These are phyloP conservation scores for Solanum virginianum DNA, from an alignment of 257 asterid species.

Conservation along the genomic window DNA sequence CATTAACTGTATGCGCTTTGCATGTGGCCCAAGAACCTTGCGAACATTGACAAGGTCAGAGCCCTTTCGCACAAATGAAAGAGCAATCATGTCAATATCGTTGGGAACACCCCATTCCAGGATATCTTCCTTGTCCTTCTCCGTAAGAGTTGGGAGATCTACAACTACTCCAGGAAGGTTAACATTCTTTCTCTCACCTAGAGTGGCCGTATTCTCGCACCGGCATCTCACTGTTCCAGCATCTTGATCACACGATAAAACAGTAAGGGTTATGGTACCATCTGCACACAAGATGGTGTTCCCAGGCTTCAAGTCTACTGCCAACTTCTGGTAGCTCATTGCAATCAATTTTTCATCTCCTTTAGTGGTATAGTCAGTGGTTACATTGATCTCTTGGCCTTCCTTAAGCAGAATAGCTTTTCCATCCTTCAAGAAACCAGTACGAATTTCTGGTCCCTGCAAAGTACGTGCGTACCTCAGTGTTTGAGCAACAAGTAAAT, in stretches of 20 bases:
- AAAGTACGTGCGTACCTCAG: background rate
- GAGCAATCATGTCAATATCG: conserved; percentile 79
- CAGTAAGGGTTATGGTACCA: conserved; percentile 63
- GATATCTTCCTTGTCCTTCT: conserved; percentile 78
- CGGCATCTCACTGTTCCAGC: conserved; percentile 66
- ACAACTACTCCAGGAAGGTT: conserved; percentile 84
- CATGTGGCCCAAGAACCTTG: conserved; percentile 65
- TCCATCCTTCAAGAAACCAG: conserved; percentile 66
- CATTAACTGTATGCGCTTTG: conserved; percentile 63
- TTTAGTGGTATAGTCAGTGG: conserved; percentile 69
- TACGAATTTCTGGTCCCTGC: conserved; percentile 86
- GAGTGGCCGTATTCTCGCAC: conserved; percentile 63
- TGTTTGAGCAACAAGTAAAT: background rate
- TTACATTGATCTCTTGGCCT: conserved; percentile 50
- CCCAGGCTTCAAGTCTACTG: conserved; percentile 64
- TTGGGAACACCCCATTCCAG: conserved; percentile 84
- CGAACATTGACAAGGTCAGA: conserved; percentile 81
- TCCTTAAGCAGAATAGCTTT: conserved; percentile 69
- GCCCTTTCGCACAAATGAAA: conserved; percentile 80
- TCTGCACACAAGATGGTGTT: conserved; percentile 68
- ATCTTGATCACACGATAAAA: conserved; percentile 51
- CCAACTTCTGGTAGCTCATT: conserved; percentile 73
- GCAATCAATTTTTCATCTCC: conserved; percentile 50
- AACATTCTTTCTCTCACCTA: conserved; percentile 81
- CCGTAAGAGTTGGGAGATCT: conserved; percentile 87